phyloP scores from a whole-genome alignment of 1,139 yeast species.

The Yamadazyma pseudoaaseri region DNA sequence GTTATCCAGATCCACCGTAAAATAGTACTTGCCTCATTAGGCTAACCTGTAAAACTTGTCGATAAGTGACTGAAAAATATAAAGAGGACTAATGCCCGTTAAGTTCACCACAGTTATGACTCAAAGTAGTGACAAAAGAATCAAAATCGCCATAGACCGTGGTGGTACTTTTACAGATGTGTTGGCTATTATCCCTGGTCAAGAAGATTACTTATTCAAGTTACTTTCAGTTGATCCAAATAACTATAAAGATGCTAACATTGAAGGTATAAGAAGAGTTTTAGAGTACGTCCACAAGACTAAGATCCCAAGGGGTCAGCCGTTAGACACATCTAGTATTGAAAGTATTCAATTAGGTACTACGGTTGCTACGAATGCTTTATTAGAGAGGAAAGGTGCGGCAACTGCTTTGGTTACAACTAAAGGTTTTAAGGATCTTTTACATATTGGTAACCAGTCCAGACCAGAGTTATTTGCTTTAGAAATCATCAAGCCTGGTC shows the following conservation, averaged over 20 bases:
- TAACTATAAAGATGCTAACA: conserved; percentile 20
- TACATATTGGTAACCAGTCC: conserved; percentile 71
- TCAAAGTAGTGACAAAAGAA: conserved; percentile 6
- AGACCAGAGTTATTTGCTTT: conserved; percentile 69
- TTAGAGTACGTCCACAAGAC: conserved; percentile 13
- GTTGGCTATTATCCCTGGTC: conserved; percentile 14
- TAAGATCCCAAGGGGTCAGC: conserved; percentile 15
- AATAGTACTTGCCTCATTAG: no score
- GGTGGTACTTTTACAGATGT: conserved; percentile 24
- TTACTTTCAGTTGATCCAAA: conserved; percentile 20
- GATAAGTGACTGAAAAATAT: no score
- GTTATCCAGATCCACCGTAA: no score
- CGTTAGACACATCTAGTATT: conserved; percentile 27
- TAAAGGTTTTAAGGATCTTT: conserved; percentile 60
- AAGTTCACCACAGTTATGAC: conserved; percentile 10
- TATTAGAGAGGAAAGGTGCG: conserved; percentile 66
- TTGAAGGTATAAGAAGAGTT: conserved; percentile 21
- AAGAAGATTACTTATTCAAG: conserved; percentile 16
- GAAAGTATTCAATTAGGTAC: conserved; percentile 71
- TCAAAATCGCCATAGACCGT: conserved; percentile 18
- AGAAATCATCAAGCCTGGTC: conserved; percentile 53
- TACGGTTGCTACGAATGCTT: conserved; percentile 76
- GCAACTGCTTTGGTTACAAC: conserved; percentile 61
- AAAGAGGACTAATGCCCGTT: no score
- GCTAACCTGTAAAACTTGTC: no score